Evolutionary conservation across 2,329 filamentous ascomycete species (phyloP), one percentile per base, ranked within the genome.

Genomic region (Fusarium sp.): DNA sequence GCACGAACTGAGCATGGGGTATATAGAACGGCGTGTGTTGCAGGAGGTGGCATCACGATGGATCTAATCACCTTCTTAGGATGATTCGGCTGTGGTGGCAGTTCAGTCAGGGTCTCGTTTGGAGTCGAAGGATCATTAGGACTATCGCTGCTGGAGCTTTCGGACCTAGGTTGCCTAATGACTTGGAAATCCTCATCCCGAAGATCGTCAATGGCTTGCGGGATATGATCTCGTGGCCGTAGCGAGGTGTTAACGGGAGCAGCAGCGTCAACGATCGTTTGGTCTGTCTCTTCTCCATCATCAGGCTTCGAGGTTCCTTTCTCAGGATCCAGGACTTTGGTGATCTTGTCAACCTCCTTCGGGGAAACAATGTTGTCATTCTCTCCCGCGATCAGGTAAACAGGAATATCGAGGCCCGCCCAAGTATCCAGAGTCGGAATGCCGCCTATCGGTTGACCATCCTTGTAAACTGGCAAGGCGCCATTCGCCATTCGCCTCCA

Each of bases 1-100:
- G 92, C 92, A 59, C 94, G 92, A 49, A 92, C 93, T 2, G 91
- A 93, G 1, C 89, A 87, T 3, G 94, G 92, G 65, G 92, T 92
- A 80, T 97, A 98, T 7, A 97, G 88, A 29, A 98, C 85, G 14
- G 93, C 93, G 82, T 98, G 96, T 4, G 92, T 93, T 11, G 94
- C 94, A 1, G 95, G 95, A 1, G 90, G 85, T 0, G 93, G 93
- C 58, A 98, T 87, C 60, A 95, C 86, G 24, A 89, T 88, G 1
- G 89, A 91, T 78, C 93, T 92, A 27, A 97, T 85, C 10, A 91
- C 83, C 75, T 86, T 87, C 6, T 79, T 78, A 1, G 89, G 89
- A 36, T 84, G 85, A 8, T 80, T 77, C 5, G 85, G 85, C 72
- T 89, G 87, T 6, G 83, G 78, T 29, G 89, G 87, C 14, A 89